Evolutionary conservation across 495 filamentous ascomycete species (phyloP), one percentile per base, ranked within the genome.

Genomic region (Alectoria sarmentosa): DNA sequence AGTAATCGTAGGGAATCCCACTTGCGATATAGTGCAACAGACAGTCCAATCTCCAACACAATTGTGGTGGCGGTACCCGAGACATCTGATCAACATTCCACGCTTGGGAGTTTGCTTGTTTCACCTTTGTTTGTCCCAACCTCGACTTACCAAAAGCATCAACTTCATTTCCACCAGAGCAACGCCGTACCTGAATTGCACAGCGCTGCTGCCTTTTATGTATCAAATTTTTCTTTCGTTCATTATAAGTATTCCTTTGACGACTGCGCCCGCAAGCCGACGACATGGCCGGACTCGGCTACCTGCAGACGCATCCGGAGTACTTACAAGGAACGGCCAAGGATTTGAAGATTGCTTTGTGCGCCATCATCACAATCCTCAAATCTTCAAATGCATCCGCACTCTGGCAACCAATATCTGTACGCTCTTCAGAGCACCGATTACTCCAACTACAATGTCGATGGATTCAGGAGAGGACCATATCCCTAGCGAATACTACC

Each of bases 231-330:
- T 36, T 55, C 19, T 34, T 34, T 36, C 11, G 34, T 8, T 30
- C 3, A 34, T 30, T 34, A 21, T 30, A 55, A 21, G 15, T 0
- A 55, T 15, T 21, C 28, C 1, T 1, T 34, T 55, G 52, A 55
- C 10, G n/a, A 0, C 4, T 55, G 52, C 28, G 52, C 30, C 30
- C 52, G 11, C 14, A 55, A 34, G 17, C 52, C 6, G 7, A 55
- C 30, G 30, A 55, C 5, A 55, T 55, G 52, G 30, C 52, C 52
- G 52, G 30, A 19, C 17, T 55, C 52, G 52, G 52, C 17, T 8
- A 55, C 52, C 17, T 55, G 52, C 52, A 55, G 52, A 55, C 52
- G 52, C 52, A 55, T 55, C 30, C 52, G 52, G 52, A 7, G 19
- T 21, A 21, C 4, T 19, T 21, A 55, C 28, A 55, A 55, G 52